phyloP scores from a whole-genome alignment of 768 basidiomycete genomes.

The Panaeolus papilionaceus region DNA sequence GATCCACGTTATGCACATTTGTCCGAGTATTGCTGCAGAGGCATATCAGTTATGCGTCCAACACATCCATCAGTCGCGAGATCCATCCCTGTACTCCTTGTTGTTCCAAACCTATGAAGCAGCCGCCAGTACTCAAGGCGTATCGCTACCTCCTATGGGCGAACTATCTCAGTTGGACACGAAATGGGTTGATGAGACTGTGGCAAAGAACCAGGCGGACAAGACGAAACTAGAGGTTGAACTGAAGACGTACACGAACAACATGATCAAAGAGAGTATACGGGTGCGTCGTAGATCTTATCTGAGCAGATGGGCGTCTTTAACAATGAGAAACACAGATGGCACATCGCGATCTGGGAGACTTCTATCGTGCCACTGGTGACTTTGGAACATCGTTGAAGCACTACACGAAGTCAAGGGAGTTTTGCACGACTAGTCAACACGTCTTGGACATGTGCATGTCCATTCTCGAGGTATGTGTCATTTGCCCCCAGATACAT shows the following conservation, averaged over 20 bases:
- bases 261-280: conserved; percentile 99
- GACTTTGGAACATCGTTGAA: conserved; percentile 76
- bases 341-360: conserved; percentile 88
- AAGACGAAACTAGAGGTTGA: conserved; percentile 89
- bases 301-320: conserved; percentile 11
- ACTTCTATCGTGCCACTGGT: conserved; percentile 76
- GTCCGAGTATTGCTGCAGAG: conserved; percentile 73
- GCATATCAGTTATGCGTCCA: conserved; percentile 72
- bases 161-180: conserved; percentile 63
- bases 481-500: conserved; percentile 5
- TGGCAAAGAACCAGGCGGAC: conserved; percentile 73
- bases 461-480: conserved; percentile 74
- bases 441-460: conserved; percentile 96
- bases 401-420: conserved; percentile 89
- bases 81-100: conserved; percentile 63
- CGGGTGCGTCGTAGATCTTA: conserved; percentile 57
- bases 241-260: conserved; percentile 92
- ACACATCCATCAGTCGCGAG: conserved; percentile 71
- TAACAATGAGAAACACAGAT: conserved; percentile 57
- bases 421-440: conserved; percentile 89
- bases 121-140: conserved; percentile 33
- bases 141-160: conserved; percentile 48
- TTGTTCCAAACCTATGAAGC: conserved; percentile 62
- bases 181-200: conserved; percentile 76
- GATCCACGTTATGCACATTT: conserved; percentile 65